A percentile compares a stretch with the other conserved stretches of the same genome.
Conservation (phyloP, 306 rosid species). For the Cercis canadensis region DNA sequence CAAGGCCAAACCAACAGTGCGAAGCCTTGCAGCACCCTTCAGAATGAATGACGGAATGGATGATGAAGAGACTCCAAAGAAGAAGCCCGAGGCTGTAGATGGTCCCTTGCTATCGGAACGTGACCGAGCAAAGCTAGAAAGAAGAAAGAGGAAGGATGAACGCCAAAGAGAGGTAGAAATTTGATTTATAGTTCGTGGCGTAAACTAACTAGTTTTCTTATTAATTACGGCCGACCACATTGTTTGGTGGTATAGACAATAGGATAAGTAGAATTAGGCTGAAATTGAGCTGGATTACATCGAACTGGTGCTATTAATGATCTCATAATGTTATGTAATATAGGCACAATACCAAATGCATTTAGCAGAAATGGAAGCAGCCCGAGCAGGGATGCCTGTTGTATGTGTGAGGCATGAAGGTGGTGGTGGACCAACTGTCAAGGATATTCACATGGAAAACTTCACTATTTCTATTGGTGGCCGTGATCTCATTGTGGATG, state of each 20-base stretch:
- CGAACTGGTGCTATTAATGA: background rate
- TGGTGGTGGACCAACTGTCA: constrained; percentile 69
- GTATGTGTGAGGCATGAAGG: constrained; percentile 75
- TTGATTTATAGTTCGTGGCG: background rate
- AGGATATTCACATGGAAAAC: constrained; percentile 91
- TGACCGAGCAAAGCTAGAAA: constrained; percentile 71
- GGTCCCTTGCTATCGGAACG: constrained; percentile 93
- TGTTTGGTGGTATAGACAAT: constrained; percentile 8
- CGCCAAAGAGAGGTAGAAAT: constrained; percentile 92
- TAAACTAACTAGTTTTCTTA: background rate
- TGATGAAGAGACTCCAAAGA: constrained; percentile 73
- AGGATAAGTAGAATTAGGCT: background rate
- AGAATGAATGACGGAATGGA: constrained; percentile 96
- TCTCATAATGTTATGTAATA: constrained; percentile 1
- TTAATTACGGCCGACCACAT: background rate
- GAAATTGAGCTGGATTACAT: constrained; percentile 11
- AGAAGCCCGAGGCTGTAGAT: constrained; percentile 82
- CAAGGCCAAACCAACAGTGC: constrained; percentile 72
- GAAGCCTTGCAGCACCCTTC: constrained; percentile 87
- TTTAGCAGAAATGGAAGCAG: constrained; percentile 93
- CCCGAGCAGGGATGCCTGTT: constrained; percentile 94
- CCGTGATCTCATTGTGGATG: constrained; percentile 94
- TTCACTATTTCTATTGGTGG: constrained; percentile 95
- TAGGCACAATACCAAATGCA: constrained; percentile 88
- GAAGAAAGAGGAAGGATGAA: constrained; percentile 92